Evolutionary conservation across 2,329 filamentous ascomycete species (phyloP), one percentile per base, ranked within the genome.

Genomic region (Ploettnerulaceae sp.): DNA sequence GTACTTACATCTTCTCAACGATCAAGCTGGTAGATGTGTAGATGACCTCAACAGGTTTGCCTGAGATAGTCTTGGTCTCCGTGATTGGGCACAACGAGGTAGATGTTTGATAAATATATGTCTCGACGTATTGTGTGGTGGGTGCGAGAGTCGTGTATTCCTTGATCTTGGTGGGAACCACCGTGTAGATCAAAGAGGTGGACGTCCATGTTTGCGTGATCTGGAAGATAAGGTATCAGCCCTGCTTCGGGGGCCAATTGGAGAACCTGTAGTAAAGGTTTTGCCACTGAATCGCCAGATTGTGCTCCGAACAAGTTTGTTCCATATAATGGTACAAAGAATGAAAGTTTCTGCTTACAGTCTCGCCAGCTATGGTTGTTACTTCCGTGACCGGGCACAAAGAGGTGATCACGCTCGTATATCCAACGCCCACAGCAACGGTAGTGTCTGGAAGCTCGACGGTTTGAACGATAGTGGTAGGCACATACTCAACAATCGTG

Each of bases 41-140:
- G 8, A 58, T 39, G 7, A 57, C 61, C 9, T 68, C 64, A 0
- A 69, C 61, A 3, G 66, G 67, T 29, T 63, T 57, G 21, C 73
- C 73, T 20, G 58, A 66, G 3, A 73, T 43, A 2, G 68, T 71
- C 59, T 67, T 68, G 36, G 69, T 69, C 55, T 70, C 64, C 1
- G 71, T 74, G 11, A 74, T 57, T 7, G 71, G 69, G 58, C 69
- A 71, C 11, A 73, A 61, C 12, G 64, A 66, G 11, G 71, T 75
- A 26, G 29, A 63, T 60, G 45, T 61, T 38, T 24, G 54, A 22
- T 64, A 56, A 21, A 63, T 57, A 9, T 62, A 58, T 22, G 61
- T 59, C 38, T 62, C 56, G n/a, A 67, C 37, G 4, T 59, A 57
- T 15, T 24, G 53, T 24, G 45, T 50, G 43, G 43, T 28, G 2